Evolutionary conservation across 2,329 filamentous ascomycete species (phyloP), one percentile per base, ranked within the genome.

Genomic region (Coleophoma crateriformis): DNA sequence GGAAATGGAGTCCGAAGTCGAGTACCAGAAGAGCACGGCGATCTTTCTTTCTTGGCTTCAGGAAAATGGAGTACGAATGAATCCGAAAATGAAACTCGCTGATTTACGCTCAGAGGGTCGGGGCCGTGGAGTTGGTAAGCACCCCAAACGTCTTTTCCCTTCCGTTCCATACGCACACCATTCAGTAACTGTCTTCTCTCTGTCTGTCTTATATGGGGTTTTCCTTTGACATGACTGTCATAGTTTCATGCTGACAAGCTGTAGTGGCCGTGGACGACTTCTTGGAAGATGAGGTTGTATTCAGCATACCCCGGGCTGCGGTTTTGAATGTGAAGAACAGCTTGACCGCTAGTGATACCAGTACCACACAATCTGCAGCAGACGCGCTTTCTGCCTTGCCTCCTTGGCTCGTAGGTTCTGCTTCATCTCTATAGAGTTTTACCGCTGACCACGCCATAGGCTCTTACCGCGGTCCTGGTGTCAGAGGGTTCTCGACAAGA

Each of bases 121-220:
- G 60, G 82, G 83, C 50, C 71, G 82, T 70, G 83, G 82, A 58
- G 75, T 86, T 59, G 74, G 82, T 85, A 76, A 65, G 78, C 72
- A 55, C 52, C 45, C 39, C 5, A 43, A n/a, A 15, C 45, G 38
- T 50, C 46, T 47, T 43, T 45, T 34, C 42, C 32, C 41, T 17
- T 15, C 43, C 32, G 14, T 45, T 45, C 44, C 46, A 22, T 20
- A 50, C n/a, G 54, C 46, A 51, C 50, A 46, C 45, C 54, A 27
- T 27, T 27, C 27, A 27, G 27, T 27, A 10, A 7, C 27, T 27
- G 27, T 27, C 27, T 27, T 10, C 8, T 27, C 27, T 27, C 27
- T 27, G 27, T 27, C 27, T 27, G 19, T 19, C 27, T 10, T 27
- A 27, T 27, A 7, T 27, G 27, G 27, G 20, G n/a, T 3, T n/a